phyloP scores from a whole-genome alignment of 331 rosid genomes.

The Saraca asoca region DNA sequence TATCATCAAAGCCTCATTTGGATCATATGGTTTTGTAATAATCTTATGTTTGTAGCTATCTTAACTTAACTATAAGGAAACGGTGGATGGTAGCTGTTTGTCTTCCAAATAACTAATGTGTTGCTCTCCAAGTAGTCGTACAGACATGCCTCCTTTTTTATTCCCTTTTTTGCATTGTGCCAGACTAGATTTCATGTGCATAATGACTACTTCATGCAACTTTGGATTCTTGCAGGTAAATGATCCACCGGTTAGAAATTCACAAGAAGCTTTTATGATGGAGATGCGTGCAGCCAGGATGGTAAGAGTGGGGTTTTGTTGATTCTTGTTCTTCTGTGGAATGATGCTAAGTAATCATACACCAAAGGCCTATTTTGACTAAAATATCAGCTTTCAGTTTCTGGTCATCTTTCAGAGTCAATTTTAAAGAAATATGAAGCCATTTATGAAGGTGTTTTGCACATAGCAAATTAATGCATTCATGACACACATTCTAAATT shows the following conservation, averaged over 20 bases:
- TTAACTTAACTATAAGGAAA: too few species aligned
- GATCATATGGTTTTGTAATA: not conserved
- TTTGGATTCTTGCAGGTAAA: constrained; percentile 56
- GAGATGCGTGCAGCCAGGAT: constrained; percentile 89
- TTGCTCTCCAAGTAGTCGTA: too few species aligned
- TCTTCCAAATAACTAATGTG: too few species aligned
- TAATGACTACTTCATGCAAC: constrained; percentile 18
- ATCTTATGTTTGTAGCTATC: too few species aligned
- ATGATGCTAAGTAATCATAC: constrained; percentile 13
- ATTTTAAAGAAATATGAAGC: not conserved
- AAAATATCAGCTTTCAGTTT: constrained; percentile 1
- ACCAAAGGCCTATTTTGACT: constrained; percentile 7
- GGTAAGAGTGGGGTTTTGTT: constrained; percentile 45
- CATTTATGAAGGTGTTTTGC: not conserved
- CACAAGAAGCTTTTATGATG: constrained; percentile 92
- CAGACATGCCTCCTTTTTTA: not conserved
- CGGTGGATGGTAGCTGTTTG: not conserved
- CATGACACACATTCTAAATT: not conserved
- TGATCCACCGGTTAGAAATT: constrained; percentile 84
- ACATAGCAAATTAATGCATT: not conserved
- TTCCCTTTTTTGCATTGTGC: not conserved
- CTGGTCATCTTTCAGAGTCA: constrained; percentile 14
- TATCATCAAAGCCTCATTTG: not conserved
- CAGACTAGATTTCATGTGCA: constrained; percentile 1
- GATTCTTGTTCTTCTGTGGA: constrained; percentile 20